Conservation (phyloP, 305 asterid species). For the Fraxinus albicans region DNA sequence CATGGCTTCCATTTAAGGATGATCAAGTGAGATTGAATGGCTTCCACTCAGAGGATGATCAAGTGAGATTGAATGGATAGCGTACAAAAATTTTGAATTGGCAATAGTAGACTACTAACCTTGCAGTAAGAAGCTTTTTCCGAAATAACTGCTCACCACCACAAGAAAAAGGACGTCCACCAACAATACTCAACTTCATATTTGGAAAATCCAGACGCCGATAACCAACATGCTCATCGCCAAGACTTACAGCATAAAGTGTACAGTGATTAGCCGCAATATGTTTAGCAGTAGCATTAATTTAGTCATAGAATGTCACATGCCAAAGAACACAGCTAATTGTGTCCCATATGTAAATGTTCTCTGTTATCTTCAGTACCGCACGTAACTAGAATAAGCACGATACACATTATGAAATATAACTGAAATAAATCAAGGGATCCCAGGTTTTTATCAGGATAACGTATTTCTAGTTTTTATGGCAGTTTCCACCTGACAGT, state of each 20-base stretch:
- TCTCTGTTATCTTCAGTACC: background rate
- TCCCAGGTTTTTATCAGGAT: background rate
- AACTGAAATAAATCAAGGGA: background rate
- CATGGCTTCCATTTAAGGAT: too few species aligned
- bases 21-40: background rate
- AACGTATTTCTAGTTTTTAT: background rate
- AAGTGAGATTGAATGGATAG: background rate
- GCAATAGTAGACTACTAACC: conserved; percentile 41
- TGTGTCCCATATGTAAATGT: background rate
- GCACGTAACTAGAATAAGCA: background rate
- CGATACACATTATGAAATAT: background rate
- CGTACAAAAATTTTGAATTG: background rate
- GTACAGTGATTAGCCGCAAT: conserved; percentile 4
- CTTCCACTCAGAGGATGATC: conserved; percentile 15
- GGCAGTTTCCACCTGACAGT: background rate
- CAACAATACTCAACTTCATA: conserved; percentile 72
- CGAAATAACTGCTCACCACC: conserved; percentile 64
- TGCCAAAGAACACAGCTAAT: conserved; percentile 18
- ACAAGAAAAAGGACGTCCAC: conserved; percentile 94
- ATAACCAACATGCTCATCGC: conserved; percentile 87
- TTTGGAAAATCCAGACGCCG: conserved; percentile 61
- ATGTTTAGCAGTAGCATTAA: conserved; percentile 10
- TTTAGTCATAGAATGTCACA: conserved; percentile 3
- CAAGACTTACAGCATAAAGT: conserved; percentile 59
- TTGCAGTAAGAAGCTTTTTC: conserved; percentile 65